phyloP scores from a whole-genome alignment of 495 filamentous ascomycete genomes.

The Astrothelium macrocarpum region DNA sequence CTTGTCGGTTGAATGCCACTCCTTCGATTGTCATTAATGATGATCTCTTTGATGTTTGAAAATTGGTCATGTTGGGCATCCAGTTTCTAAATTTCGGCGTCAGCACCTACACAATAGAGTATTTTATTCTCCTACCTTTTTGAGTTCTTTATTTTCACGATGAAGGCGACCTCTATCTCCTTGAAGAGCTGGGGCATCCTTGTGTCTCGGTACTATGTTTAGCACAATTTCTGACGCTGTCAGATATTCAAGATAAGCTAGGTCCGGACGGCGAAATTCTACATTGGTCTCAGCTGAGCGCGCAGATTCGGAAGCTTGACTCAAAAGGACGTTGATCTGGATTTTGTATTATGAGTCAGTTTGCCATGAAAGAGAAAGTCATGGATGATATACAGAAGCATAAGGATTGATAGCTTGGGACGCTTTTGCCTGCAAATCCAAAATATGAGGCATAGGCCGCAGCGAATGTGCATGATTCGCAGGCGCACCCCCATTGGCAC shows the following conservation, averaged over 20 bases:
- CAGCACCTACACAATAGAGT: constrained; percentile 15
- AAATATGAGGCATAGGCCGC: constrained; percentile 5
- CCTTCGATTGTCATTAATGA: constrained; percentile 54
- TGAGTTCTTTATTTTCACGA: constrained; percentile 41
- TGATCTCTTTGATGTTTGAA: constrained; percentile 52
- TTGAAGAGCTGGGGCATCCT: constrained; percentile 49
- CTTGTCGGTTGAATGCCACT: constrained; percentile 38
- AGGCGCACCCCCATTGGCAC: neutral
- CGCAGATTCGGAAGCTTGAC: constrained; percentile 1
- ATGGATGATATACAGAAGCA: neutral
- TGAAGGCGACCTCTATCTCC: constrained; percentile 36
- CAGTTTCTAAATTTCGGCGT: constrained; percentile 18
- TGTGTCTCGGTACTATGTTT: constrained; percentile 62
- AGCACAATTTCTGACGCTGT: constrained; percentile 66
- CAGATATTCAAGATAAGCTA: constrained; percentile 67
- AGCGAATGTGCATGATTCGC: neutral
- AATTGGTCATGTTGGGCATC: constrained; percentile 38
- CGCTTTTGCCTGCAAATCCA: constrained; percentile 3
- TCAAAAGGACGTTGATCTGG: neutral
- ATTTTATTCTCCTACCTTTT: constrained; percentile 34
- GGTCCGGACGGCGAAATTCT: constrained; percentile 41
- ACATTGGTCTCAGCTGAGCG: constrained; percentile 15
- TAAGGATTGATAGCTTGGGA: neutral
- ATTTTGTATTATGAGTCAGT: neutral
- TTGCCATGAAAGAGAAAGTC: neutral